Base-by-base conservation (phyloP, 495 filamentous ascomycete genomes). In the Beverwykella pulmonaria region DNA sequence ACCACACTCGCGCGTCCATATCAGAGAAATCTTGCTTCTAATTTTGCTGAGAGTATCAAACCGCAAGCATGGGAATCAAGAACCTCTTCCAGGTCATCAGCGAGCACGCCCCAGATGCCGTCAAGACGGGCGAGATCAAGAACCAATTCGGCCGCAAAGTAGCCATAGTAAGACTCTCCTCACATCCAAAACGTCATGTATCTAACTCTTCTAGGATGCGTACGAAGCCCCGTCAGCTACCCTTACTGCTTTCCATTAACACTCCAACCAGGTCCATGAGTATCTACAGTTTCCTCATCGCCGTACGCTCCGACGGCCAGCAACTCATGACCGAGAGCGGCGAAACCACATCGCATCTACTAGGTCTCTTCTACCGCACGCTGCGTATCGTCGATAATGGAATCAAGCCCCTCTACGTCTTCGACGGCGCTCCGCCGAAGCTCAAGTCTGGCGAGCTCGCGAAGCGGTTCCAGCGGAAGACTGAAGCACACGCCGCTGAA, bases 291-390 rank as follows among this genome's bases (percentile, higher is more conserved):
- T 98, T 98, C 82, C 86, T 98, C 48, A 92, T 98, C 71, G 95
- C 95, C 17, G 94, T 98, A 41, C 92, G 94, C 53, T 97, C 92
- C 62, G 92, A 95, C 70, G 94, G 94, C 65, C 90, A 98, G 77
- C 92, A 97, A 78, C 86, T 98, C 63, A 98, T 87, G 84, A 92
- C 86, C 73, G 94, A 98, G 68, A 87, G 84, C 44, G 94, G 94
- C 69, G 92, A 97, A 68, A 98, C 94, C 0, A 98, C 94, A 0
- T 98, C 94, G 8, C 94, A 98, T 76, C 80, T 98, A 20, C 96
- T 98, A 93, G 94, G 94, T 69, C 92, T 98, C 88, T 98, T 98
- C 80, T 98, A 98, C 82, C 94, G 94, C 66, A 98, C 94, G 0
- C 84, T 98, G 1, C 91, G 94, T 71, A 97, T 98, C 76, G 90